A percentile compares a stretch with the other conserved stretches of the same genome.
phyloP scores from a whole-genome alignment of 2,329 filamentous ascomycete species.

The Fusarium duplospermum region DNA sequence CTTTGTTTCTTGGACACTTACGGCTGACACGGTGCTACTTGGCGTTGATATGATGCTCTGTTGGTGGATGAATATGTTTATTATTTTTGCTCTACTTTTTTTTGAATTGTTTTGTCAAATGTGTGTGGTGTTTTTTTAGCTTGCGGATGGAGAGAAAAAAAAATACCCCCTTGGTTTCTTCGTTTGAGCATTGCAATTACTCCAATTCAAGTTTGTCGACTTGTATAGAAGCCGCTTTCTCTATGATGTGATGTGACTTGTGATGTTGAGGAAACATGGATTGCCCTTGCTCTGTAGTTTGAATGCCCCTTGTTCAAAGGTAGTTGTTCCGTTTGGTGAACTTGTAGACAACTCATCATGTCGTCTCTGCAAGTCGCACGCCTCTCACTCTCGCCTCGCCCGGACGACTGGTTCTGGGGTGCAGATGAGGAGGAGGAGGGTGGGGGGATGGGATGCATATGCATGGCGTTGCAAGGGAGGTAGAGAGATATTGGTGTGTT shows the following conservation, averaged over 20 bases:
- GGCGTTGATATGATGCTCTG: constrained; percentile 37
- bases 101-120: constrained; percentile 16
- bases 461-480: constrained; percentile 8
- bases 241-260: constrained; percentile 14
- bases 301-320: constrained; percentile 3
- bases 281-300: constrained; percentile 9
- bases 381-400: constrained; percentile 13
- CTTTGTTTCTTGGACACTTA: constrained; percentile 7
- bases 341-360: not conserved
- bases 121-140: constrained; percentile 31
- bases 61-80: constrained; percentile 10
- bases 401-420: constrained; percentile 36
- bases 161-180: constrained; percentile 38
- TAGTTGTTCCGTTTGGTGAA: constrained; percentile 2
- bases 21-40: constrained; percentile 28
- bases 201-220: constrained; percentile 29
- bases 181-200: constrained; percentile 31
- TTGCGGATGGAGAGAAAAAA: constrained; percentile 37
- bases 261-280: constrained; percentile 19
- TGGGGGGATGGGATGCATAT: constrained; percentile 12
- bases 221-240: constrained; percentile 2
- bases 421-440: not conserved
- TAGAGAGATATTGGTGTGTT: not conserved
- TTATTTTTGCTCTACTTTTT: constrained; percentile 3
- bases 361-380: constrained; percentile 5